Evolutionary conservation across 495 filamentous ascomycete genomes (phyloP).

Genomic region (Aspergillus nidulans): DNA sequence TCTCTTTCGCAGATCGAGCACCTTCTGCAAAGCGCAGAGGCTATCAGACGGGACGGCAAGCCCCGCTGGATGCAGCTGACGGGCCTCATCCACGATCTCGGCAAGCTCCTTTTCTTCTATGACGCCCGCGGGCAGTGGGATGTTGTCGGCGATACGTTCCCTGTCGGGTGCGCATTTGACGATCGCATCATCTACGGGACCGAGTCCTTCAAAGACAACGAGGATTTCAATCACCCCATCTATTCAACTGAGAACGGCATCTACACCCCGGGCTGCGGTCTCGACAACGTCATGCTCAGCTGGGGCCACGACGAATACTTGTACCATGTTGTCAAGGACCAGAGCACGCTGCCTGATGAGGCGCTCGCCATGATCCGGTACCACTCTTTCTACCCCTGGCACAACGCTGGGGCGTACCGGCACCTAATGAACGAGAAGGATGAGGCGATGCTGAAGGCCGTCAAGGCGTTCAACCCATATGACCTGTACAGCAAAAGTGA

Average conservation of each 20-base stretch:
- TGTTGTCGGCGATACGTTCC: conserved; percentile 88
- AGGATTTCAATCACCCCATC: conserved; percentile 59
- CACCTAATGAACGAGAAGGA: conserved; percentile 82
- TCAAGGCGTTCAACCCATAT: conserved; percentile 84
- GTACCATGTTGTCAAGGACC: conserved; percentile 76
- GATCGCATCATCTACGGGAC: conserved; percentile 68
- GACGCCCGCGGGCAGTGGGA: conserved; percentile 84
- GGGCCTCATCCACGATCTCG: conserved; percentile 85
- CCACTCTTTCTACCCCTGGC: conserved; percentile 90
- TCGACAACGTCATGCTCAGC: conserved; percentile 81
- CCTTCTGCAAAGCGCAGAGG: conserved; percentile 79
- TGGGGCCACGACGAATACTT: conserved; percentile 94
- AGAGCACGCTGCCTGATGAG: conserved; percentile 70
- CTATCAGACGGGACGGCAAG: conserved; percentile 82
- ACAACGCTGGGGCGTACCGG: conserved; percentile 68
- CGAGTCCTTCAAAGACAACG: conserved; percentile 68
- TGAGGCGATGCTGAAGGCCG: conserved; percentile 69
- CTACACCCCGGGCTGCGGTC: conserved; percentile 68
- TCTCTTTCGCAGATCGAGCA: conserved; percentile 83
- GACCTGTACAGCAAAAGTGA: conserved; percentile 93
- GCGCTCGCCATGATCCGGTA: conserved; percentile 87
- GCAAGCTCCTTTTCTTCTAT: conserved; percentile 84
- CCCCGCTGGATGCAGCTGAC: conserved; percentile 90
- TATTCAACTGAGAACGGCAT: conserved; percentile 74
- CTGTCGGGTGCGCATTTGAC: conserved; percentile 81